Evolutionary conservation across 192 early-diverging fungal species (phyloP).

Genomic region (Entomortierella parvispora): DNA sequence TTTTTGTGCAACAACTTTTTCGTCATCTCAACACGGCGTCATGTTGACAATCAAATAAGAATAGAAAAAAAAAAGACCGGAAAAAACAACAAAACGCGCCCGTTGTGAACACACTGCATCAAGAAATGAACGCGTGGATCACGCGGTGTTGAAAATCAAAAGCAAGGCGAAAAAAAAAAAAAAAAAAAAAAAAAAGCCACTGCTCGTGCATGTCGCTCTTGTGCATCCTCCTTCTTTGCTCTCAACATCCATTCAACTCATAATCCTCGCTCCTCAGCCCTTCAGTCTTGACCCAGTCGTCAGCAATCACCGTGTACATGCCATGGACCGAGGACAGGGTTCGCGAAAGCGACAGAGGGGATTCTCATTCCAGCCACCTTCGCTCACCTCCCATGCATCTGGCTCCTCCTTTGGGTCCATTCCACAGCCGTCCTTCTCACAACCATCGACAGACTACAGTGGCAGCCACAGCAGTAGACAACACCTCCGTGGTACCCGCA

Average conservation of each 20-base stretch:
- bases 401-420: neutral
- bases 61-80: neutral
- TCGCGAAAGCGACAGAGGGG: no score
- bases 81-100: slow-evolving; percentile 1
- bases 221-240: slow-evolving; percentile 4
- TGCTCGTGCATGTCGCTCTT: no score
- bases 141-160: no score
- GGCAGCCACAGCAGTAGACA: neutral
- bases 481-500: neutral
- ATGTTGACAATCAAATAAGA: neutral
- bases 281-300: neutral
- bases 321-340: no score
- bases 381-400: neutral
- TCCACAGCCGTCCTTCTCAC: neutral
- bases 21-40: slow-evolving; percentile 1
- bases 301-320: no score
- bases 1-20: no score
- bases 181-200: neutral
- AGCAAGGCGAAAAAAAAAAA: neutral
- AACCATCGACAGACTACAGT: neutral
- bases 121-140: no score
- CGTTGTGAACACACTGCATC: no score
- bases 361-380: no score
- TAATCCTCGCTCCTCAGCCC: neutral
- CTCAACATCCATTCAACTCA: neutral